Conservation (phyloP, 352 stramenopile genomes). For the Phytophthora fragariaefolia region DNA sequence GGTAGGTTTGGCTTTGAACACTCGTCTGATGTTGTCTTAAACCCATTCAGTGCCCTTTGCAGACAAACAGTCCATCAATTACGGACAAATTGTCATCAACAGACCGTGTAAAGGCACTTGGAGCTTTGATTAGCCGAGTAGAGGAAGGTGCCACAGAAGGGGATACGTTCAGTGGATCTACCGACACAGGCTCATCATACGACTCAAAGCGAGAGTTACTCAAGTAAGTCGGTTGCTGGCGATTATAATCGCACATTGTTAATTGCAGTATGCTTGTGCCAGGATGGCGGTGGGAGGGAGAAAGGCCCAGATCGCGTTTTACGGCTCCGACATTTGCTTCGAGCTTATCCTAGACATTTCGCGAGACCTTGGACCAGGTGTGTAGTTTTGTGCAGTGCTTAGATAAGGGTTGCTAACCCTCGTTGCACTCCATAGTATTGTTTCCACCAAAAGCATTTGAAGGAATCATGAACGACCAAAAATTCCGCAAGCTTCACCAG, state of each 20-base stretch:
- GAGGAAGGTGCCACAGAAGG: conserved; percentile 69
- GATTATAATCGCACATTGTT: background rate
- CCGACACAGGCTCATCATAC: conserved; percentile 39
- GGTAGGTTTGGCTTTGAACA: conserved; percentile 14
- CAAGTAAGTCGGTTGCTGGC: conserved; percentile 40
- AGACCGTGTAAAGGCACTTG: conserved; percentile 65
- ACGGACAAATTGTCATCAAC: conserved; percentile 55
- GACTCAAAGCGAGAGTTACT: conserved; percentile 79
- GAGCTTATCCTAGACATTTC: conserved; percentile 73
- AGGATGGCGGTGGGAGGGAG: conserved; percentile 74
- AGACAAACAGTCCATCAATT: conserved; percentile 22
- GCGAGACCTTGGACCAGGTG: conserved; percentile 64
- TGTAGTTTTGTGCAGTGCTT: too few species aligned
- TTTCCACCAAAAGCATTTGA: conserved; percentile 79
- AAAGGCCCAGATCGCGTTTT: conserved; percentile 81
- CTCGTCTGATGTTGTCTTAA: conserved; percentile 2
- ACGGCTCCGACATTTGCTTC: conserved; percentile 79
- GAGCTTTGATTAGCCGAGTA: conserved; percentile 57
- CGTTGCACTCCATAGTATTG: conserved; percentile 45
- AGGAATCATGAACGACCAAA: conserved; percentile 84
- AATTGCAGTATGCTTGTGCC: conserved; percentile 1
- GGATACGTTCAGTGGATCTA: conserved; percentile 44
- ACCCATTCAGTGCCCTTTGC: background rate
- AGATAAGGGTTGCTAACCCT: too few species aligned
- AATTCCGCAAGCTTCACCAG: conserved; percentile 80